Evolutionary conservation across 2,329 filamentous ascomycete genomes (phyloP), one percentile per base, ranked within the genome.

Genomic region (Penicillium nordicum): DNA sequence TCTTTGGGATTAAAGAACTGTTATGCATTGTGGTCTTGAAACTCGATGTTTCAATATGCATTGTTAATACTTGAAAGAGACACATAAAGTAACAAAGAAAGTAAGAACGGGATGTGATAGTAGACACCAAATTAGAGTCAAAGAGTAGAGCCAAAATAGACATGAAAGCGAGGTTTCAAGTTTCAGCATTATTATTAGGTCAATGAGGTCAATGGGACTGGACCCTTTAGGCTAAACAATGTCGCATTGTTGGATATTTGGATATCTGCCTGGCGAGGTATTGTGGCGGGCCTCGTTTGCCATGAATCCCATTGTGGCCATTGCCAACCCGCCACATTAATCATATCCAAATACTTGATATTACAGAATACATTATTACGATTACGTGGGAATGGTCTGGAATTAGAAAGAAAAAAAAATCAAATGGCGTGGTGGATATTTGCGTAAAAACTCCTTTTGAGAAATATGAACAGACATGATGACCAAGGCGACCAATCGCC

Each of bases 391-490:
- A 23, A 16, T 16, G 7, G 4, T 16, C 11, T 40, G 1, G 1
- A 41, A 29, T 5, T 9, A 9, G n/a, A n/a, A n/a, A 46, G 1
- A 18, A 18, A 18, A 32, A 37, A 51, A 29, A 43, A 42, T 36
- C 8, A 54, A 4, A 54, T 16, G 11, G 21, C 27, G 14, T 54
- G 11, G 30, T 54, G 30, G 44, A 54, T 54, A 43, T 54, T 43
- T 54, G 29, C 23, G 37, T 43, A 23, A 50, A 42, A 54, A 42
- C 14, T 27, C 21, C 50, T n/a, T 7, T n/a, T 7, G 5, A 8
- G 43, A 50, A 34, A 42, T 42, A 43, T 50, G 23, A 34, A 54
- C 37, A 42, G 23, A 25, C 42, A 25, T 29, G 25, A 45, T 34
- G 48, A 50, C 16, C 48, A 14, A 30, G 12, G 18, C 37, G 44